phyloP scores from a whole-genome alignment of 2,329 filamentous ascomycete species.

The Leptographium galeiforme region DNA sequence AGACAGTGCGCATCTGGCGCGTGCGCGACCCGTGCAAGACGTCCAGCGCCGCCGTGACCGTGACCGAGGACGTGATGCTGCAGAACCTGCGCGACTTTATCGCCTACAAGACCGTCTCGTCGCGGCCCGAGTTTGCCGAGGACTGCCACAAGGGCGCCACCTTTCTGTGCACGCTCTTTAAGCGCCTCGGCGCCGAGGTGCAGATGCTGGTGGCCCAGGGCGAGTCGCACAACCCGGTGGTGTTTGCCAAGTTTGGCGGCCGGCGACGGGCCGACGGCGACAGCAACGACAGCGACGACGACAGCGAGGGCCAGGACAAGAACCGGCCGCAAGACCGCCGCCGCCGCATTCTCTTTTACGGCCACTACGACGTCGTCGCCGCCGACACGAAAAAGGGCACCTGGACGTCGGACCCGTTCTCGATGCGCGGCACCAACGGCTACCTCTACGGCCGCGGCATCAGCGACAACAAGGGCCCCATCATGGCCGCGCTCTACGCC shows the following conservation, averaged over 20 bases:
- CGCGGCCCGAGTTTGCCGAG: constrained; percentile 70
- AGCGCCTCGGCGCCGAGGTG: constrained; percentile 77
- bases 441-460: constrained; percentile 94
- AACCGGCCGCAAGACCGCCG: constrained; percentile 43
- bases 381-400: constrained; percentile 71
- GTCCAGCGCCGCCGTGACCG: constrained; percentile 22
- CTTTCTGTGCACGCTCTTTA: constrained; percentile 80
- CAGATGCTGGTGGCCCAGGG: constrained; percentile 81
- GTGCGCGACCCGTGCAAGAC: constrained; percentile 34
- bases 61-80: constrained; percentile 42
- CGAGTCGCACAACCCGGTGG: constrained; percentile 70
- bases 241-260: constrained; percentile 75
- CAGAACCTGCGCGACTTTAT: constrained; percentile 75
- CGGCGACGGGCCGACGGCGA: constrained; percentile 43
- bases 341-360: constrained; percentile 90
- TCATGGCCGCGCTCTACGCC: constrained; percentile 85
- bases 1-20: constrained; percentile 80
- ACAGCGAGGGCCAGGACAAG: no score
- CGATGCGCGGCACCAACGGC: constrained; percentile 77
- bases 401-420: constrained; percentile 81
- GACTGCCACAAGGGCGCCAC: constrained; percentile 90
- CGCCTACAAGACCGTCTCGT: constrained; percentile 83
- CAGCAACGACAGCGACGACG: constrained; percentile 36
- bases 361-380: constrained; percentile 93
- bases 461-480: constrained; percentile 94